Conservation (phyloP, 2,329 filamentous ascomycete genomes). For the Colletotrichum chlorophyti region DNA sequence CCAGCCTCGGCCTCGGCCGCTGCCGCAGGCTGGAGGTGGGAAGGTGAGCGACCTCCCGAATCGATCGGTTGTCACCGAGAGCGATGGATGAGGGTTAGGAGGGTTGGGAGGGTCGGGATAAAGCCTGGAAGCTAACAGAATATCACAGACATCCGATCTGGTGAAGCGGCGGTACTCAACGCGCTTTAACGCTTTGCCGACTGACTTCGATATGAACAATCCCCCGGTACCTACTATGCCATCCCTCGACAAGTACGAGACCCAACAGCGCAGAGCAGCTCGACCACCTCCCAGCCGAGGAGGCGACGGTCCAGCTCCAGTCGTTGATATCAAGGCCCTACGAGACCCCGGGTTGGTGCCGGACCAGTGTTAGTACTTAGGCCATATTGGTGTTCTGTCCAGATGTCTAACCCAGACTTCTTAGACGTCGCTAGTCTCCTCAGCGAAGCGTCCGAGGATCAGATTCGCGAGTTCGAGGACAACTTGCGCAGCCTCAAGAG, state of each 20-base stretch:
- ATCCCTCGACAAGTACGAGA: slow-evolving; percentile 64
- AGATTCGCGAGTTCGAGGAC: slow-evolving; percentile 83
- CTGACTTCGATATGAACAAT: slow-evolving; percentile 72
- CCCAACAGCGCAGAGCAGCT: slow-evolving; percentile 51
- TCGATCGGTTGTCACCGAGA: not conserved
- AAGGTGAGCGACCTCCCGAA: slow-evolving; percentile 51
- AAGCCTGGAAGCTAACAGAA: not conserved
- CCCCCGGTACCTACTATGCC: slow-evolving; percentile 76
- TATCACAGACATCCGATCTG: slow-evolving; percentile 73
- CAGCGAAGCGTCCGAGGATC: slow-evolving; percentile 84
- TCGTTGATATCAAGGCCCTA: slow-evolving; percentile 78
- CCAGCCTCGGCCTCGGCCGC: slow-evolving; percentile 40
- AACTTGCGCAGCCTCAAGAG: slow-evolving; percentile 78
- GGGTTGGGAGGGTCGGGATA: not conserved
- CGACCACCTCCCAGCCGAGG: slow-evolving; percentile 61
- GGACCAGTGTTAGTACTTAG: slow-evolving; percentile 71
- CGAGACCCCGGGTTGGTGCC: slow-evolving; percentile 80
- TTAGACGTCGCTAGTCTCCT: slow-evolving; percentile 72
- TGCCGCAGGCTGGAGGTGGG: slow-evolving; percentile 59
- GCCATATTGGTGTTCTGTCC: not conserved
- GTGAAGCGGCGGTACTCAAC: slow-evolving; percentile 96
- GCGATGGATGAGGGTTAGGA: no score
- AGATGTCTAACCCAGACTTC: slow-evolving; percentile 23
- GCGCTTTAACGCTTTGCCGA: slow-evolving; percentile 80
- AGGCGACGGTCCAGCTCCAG: slow-evolving; percentile 60